Conservation (phyloP, 2,329 filamentous ascomycete species). For the Clonostachys byssicola region DNA sequence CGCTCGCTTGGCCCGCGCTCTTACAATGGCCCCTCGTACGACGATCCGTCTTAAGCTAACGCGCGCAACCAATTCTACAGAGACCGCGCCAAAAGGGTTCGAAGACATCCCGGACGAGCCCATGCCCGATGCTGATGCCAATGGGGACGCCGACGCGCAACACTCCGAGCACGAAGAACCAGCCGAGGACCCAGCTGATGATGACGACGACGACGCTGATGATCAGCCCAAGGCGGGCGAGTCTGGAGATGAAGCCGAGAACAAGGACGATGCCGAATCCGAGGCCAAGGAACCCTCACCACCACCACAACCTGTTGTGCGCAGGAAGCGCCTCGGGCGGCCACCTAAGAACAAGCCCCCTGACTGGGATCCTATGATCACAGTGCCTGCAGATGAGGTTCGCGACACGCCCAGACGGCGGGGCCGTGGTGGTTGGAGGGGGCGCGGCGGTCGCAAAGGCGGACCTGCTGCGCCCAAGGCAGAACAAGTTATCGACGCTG, state of each 20-base stretch:
- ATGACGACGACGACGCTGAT: slow-evolving; percentile 38
- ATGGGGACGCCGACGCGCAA: slow-evolving; percentile 20
- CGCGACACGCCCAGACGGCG: slow-evolving; percentile 56
- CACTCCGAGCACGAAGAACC: slow-evolving; percentile 37
- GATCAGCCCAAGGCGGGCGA: slow-evolving; percentile 49
- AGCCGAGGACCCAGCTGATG: slow-evolving; percentile 22
- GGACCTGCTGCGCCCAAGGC: slow-evolving; percentile 72
- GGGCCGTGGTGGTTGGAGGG: slow-evolving; percentile 68
- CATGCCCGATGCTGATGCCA: slow-evolving; percentile 27
- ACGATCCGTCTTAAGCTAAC: slow-evolving; percentile 24
- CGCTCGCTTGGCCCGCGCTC: too few relatives aligned
- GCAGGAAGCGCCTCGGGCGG: slow-evolving; percentile 76
- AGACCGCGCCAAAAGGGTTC: slow-evolving; percentile 35
- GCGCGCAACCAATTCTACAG: slow-evolving; percentile 21
- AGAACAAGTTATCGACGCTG: slow-evolving; percentile 85
- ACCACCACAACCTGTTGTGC: slow-evolving; percentile 58
- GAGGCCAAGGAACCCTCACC: slow-evolving; percentile 48
- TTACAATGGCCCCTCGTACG: not conserved
- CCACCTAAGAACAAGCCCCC: slow-evolving; percentile 81
- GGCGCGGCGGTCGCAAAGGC: slow-evolving; percentile 61
- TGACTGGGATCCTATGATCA: slow-evolving; percentile 67
- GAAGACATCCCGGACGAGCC: slow-evolving; percentile 33
- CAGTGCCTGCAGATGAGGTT: slow-evolving; percentile 47
- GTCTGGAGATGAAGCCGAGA: slow-evolving; percentile 31
- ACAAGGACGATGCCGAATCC: slow-evolving; percentile 28